phyloP scores from a whole-genome alignment of 805 yeast species.

The Saccharomycopsis sp. region DNA sequence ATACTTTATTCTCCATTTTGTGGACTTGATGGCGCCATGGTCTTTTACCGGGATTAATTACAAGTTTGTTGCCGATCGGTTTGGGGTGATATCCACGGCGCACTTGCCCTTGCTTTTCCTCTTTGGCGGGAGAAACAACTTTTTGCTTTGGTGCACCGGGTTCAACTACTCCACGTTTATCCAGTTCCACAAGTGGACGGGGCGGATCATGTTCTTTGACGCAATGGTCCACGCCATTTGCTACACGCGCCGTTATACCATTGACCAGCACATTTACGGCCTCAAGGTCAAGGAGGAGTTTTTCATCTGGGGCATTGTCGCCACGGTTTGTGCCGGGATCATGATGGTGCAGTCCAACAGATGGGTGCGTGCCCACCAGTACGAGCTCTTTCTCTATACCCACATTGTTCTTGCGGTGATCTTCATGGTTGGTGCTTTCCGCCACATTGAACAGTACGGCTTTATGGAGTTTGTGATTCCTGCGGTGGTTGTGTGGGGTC shows the following conservation, averaged over 20 bases:
- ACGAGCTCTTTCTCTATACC: conserved; percentile 49
- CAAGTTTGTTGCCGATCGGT: conserved; percentile 33
- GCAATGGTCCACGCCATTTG: conserved; percentile 14
- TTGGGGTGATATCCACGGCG: conserved; percentile 28
- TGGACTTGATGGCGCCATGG: too few relatives aligned
- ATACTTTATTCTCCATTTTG: conserved; percentile 27
- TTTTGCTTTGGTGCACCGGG: conserved; percentile 52
- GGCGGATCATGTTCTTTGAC: conserved; percentile 33
- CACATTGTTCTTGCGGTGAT: conserved; percentile 50
- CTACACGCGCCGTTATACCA: conserved; percentile 1
- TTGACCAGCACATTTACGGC: background rate
- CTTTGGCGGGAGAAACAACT: conserved; percentile 68
- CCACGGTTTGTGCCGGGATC: conserved; percentile 33
- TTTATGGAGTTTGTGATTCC: conserved; percentile 46
- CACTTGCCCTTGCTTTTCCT: conserved; percentile 47
- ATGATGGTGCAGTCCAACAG: conserved; percentile 39
- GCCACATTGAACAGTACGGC: conserved; percentile 44
- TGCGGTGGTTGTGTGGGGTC: conserved; percentile 57
- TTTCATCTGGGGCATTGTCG: conserved; percentile 40
- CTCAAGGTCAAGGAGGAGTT: conserved; percentile 25
- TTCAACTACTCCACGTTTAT: conserved; percentile 57
- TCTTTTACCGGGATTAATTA: conserved; percentile 26
- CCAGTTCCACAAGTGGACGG: conserved; percentile 58
- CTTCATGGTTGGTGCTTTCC: conserved; percentile 48
- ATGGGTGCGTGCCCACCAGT: conserved; percentile 41